Conservation (phyloP, 169 alveolate genomes). For the Babesia gibsoni region DNA sequence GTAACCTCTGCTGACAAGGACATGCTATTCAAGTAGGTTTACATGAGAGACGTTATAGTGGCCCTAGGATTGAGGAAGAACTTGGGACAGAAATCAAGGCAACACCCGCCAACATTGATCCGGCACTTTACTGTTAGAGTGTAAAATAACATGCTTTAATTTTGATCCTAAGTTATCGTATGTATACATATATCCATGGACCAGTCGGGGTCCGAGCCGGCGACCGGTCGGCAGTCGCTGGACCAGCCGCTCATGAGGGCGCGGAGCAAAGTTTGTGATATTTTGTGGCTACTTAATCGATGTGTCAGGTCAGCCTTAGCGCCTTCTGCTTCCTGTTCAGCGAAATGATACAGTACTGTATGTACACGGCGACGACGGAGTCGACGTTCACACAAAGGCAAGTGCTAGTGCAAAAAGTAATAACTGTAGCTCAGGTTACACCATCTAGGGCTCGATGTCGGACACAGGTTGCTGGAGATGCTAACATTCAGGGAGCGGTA, state of each 20-base stretch:
- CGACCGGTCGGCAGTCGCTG: slow-evolving; percentile 23
- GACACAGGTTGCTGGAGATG: slow-evolving; percentile 47
- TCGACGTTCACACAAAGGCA: slow-evolving; percentile 51
- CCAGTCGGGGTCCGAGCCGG: neutral
- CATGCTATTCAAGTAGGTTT: slow-evolving; percentile 71
- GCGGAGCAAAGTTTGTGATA: slow-evolving; percentile 34
- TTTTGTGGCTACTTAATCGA: neutral
- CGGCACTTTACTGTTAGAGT: slow-evolving; percentile 84
- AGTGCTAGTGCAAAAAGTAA: neutral
- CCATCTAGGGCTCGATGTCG: slow-evolving; percentile 49
- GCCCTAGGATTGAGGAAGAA: slow-evolving; percentile 91
- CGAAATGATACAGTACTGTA: slow-evolving; percentile 62
- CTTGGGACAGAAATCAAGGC: slow-evolving; percentile 97
- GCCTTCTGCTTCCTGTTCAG: slow-evolving; percentile 55
- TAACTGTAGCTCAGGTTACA: slow-evolving; percentile 9
- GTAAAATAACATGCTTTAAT: slow-evolving; percentile 13
- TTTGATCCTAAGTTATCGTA: neutral
- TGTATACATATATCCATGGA: neutral
- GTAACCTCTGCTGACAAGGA: slow-evolving; percentile 92
- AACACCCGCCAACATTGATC: slow-evolving; percentile 91
- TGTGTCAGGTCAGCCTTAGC: slow-evolving; percentile 48
- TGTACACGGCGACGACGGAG: slow-evolving; percentile 46
- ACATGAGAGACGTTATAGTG: slow-evolving; percentile 55
- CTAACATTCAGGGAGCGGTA: slow-evolving; percentile 36
- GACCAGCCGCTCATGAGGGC: slow-evolving; percentile 56